A percentile compares a stretch with the other conserved stretches of the same genome.
These are phyloP conservation scores for Cydonia oblonga DNA, from an alignment of 331 rosid genomes.

Conservation along the genomic window DNA sequence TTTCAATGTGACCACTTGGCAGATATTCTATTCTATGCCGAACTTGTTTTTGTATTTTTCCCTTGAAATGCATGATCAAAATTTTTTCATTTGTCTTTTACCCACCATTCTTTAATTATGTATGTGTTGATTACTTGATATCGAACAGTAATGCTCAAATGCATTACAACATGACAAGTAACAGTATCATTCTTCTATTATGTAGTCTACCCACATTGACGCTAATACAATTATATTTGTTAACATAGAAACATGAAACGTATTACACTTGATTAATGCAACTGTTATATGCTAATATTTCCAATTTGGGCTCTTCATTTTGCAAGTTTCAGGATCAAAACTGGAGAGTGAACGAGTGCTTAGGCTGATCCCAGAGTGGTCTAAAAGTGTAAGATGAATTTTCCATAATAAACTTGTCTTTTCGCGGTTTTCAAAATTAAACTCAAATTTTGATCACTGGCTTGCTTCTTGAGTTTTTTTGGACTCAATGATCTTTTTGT, in stretches of 20 bases:
- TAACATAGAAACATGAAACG: neutral
- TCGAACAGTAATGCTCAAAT: neutral
- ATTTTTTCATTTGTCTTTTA: neutral
- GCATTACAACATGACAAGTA: neutral
- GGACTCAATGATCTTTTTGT: conserved; percentile 3
- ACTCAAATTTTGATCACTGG: neutral
- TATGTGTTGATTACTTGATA: neutral
- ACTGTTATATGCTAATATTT: neutral
- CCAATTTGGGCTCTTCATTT: conserved; percentile 11
- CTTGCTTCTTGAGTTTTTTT: neutral
- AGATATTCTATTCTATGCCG: neutral
- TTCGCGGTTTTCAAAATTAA: neutral
- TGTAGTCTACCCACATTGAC: neutral
- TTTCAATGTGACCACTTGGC: conserved; percentile 5
- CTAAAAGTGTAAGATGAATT: conserved; percentile 67
- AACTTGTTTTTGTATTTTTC: conserved; percentile 3
- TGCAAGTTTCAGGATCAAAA: conserved; percentile 44
- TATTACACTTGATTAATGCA: neutral
- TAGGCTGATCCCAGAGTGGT: conserved; percentile 71
- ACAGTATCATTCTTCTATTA: too few species aligned
- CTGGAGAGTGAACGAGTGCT: conserved; percentile 60
- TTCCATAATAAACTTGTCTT: neutral
- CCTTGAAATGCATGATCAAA: neutral
- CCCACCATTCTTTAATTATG: neutral
- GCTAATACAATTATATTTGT: neutral